Evolutionary conservation across 208 protist genomes (phyloP), one percentile per base, ranked within the genome.

Genomic region (Trypanosoma avium): DNA sequence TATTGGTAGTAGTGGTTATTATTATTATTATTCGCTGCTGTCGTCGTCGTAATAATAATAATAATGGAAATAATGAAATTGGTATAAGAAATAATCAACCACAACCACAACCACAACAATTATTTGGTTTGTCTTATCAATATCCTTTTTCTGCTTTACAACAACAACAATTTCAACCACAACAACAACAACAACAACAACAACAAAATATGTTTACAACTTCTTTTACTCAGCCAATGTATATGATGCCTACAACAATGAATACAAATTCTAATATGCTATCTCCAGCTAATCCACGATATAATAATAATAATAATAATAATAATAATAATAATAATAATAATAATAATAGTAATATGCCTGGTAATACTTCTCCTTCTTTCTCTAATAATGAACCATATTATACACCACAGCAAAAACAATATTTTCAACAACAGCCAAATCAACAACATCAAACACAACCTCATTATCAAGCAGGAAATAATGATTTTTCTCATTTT

Each of bases 21-120:
- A n/a, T 17, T 21, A 43, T 73, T 36, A n/a, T 17, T 21, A 43
- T 19, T 38, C 60, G 19, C 49, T 73, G 67, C 49, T 67, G 22
- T 52, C 27, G 46, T 30, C 10, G 24, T 36, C 30, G 24, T 24
- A 21, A 15, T 27, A 21, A 30, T 27, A 21, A 15, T 27, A 54
- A 54, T 27, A 54, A 54, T 27, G 30, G 30, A 12, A 54, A 54
- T 27, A 54, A 27, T 27, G 30, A 27, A 12, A 54, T 5, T 15
- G 19, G 48, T 21, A 53, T n/a, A n/a, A n/a, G n/a, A 36, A 19
- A n/a, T 29, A 12, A 47, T 10, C 29, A 47, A 13, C 61, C 26
- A 4, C 19, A 53, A 29, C 38, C 8, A n/a, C 15, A 22, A 35
- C 61, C 30, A 17, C 26, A 55, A 17, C 24, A 32, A 29, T 12